These are phyloP conservation scores for Triangularia setosa DNA, from an alignment of 2,329 filamentous ascomycete species.

Conservation along the genomic window DNA sequence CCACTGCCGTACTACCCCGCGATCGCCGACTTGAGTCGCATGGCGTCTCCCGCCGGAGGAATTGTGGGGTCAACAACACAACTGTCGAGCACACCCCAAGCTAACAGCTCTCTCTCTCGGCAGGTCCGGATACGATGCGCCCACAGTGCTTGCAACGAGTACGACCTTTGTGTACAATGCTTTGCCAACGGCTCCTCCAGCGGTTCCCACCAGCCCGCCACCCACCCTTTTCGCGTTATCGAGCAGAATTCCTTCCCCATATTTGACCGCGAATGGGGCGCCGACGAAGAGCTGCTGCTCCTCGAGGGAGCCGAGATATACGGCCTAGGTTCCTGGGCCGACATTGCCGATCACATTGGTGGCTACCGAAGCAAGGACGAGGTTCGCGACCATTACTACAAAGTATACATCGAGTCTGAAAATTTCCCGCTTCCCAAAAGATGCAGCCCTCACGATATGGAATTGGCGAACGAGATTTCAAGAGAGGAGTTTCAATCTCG, in stretches of 20 bases:
- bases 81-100: conserved; percentile 4
- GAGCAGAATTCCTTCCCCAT: conserved; percentile 98
- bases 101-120: conserved; percentile 9
- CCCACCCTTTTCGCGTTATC: conserved; percentile 88
- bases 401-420: conserved; percentile 78
- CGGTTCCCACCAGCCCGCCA: conserved; percentile 79
- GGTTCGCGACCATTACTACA: conserved; percentile 88
- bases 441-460: conserved; percentile 77
- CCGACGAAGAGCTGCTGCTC: conserved; percentile 90
- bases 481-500: conserved; percentile 88
- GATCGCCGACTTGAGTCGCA: conserved; percentile 7
- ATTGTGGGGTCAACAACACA: conserved; percentile 13
- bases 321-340: conserved; percentile 92
- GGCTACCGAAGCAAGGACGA: conserved; percentile 93
- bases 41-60: conserved; percentile 3
- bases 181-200: conserved; percentile 79
- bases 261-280: conserved; percentile 91
- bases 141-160: conserved; percentile 77
- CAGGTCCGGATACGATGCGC: conserved; percentile 95
- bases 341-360: conserved; percentile 96
- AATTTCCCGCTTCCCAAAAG: conserved; percentile 83
- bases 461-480: conserved; percentile 73
- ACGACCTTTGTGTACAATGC: conserved; percentile 94
- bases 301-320: conserved; percentile 95
- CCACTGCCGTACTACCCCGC: neutral